These are phyloP conservation scores for Fusarium oxysporum DNA, from an alignment of 2,329 filamentous ascomycete species.

Conservation along the genomic window DNA sequence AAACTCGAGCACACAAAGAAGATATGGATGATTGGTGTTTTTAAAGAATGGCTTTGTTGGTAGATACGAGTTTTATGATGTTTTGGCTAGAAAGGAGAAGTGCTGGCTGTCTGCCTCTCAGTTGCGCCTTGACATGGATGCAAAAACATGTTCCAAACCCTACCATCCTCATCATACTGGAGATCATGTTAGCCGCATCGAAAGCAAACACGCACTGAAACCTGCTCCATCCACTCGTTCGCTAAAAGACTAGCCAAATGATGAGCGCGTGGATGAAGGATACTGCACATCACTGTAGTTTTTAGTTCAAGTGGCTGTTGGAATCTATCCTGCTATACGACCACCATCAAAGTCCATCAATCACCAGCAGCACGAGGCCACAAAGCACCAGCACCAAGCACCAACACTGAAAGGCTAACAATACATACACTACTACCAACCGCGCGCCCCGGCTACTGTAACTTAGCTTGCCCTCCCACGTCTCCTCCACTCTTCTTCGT, in stretches of 20 bases:
- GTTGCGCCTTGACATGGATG: neutral
- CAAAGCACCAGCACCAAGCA: neutral
- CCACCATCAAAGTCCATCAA: slow-evolving; percentile 2
- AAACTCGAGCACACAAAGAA: slow-evolving; percentile 18
- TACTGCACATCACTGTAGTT: neutral
- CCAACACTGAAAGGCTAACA: slow-evolving; percentile 16
- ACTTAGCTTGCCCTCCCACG: slow-evolving; percentile 29
- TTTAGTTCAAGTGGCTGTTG: neutral
- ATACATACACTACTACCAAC: slow-evolving; percentile 22
- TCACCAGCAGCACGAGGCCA: neutral
- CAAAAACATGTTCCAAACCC: neutral
- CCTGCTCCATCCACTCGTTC: slow-evolving; percentile 5
- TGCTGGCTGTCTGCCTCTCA: neutral
- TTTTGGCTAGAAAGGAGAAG: neutral
- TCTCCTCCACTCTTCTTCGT: slow-evolving; percentile 10
- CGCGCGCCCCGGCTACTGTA: slow-evolving; percentile 35
- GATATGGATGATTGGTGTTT: neutral
- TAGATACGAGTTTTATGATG: neutral
- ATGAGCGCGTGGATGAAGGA: neutral
- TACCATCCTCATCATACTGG: neutral
- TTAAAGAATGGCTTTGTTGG: neutral
- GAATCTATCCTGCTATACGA: slow-evolving; percentile 13
- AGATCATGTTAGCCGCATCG: slow-evolving; percentile 10
- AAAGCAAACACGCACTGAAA: neutral
- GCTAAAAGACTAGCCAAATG: neutral